These are phyloP conservation scores for Setaria italica DNA, from an alignment of 202 grass and related monocot species.

Conservation along the genomic window DNA sequence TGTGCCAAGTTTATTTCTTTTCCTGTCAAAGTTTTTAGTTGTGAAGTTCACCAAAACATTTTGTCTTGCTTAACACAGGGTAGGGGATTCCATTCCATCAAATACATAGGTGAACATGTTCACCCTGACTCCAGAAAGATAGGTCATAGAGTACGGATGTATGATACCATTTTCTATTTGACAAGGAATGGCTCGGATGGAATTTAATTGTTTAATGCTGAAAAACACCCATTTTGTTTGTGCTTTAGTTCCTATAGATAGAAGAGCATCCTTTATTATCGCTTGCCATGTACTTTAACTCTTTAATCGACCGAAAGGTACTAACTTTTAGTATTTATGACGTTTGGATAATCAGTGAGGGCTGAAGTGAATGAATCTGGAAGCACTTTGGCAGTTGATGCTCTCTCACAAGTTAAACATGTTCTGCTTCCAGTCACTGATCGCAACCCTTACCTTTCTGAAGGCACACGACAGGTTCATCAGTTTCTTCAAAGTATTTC, in stretches of 20 bases:
- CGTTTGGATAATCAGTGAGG: slow-evolving; percentile 60
- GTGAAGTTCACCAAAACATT: not conserved
- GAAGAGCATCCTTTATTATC: not conserved
- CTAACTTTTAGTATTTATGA: slow-evolving; percentile 7
- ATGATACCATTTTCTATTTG: not conserved
- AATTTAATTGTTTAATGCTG: not conserved
- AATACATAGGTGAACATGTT: not conserved
- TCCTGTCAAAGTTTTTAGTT: not conserved
- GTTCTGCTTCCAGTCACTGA: slow-evolving; percentile 91
- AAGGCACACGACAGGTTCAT: slow-evolving; percentile 89
- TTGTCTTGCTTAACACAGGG: not conserved
- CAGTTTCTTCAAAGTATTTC: slow-evolving; percentile 27
- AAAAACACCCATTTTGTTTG: not conserved
- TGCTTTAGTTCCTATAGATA: not conserved
- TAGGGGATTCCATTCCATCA: not conserved
- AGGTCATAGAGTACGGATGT: not conserved
- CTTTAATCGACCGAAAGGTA: slow-evolving; percentile 10
- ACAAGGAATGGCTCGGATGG: not conserved
- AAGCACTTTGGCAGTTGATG: slow-evolving; percentile 66
- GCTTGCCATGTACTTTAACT: not conserved
- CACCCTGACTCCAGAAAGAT: not conserved
- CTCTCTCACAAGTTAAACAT: slow-evolving; percentile 80
- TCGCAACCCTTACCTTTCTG: slow-evolving; percentile 93
- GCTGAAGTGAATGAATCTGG: slow-evolving; percentile 79
- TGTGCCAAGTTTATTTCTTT: not conserved